Evolutionary conservation across 495 filamentous ascomycete genomes (phyloP).

Genomic region (Penicillium riverlandense): DNA sequence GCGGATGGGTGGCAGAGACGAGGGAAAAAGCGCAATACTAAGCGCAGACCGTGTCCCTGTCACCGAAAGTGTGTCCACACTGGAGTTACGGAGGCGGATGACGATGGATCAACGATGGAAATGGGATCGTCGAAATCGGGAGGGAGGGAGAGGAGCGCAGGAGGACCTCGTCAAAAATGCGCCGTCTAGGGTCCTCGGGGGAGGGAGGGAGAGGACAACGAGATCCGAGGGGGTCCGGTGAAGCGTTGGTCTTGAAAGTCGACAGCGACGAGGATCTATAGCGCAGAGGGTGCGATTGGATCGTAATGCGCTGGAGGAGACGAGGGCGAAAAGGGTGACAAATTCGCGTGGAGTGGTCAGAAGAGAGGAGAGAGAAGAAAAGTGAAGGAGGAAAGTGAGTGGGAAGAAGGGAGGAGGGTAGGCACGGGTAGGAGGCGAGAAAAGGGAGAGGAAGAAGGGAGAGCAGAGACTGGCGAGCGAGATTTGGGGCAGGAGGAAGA

Average conservation of each 20-base stretch:
- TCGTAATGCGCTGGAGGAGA: not conserved
- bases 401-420: slow-evolving; percentile 17
- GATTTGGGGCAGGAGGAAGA: slow-evolving; percentile 11
- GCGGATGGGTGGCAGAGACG: too few species aligned
- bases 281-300: too few species aligned
- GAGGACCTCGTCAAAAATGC: slow-evolving; percentile 15
- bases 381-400: slow-evolving; percentile 9
- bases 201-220: slow-evolving; percentile 5
- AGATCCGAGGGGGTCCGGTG: slow-evolving; percentile 15
- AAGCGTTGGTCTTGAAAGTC: slow-evolving; percentile 16
- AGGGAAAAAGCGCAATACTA: too few species aligned
- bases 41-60: too few species aligned
- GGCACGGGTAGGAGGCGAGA: slow-evolving; percentile 22
- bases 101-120: too few species aligned
- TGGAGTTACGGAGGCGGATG: too few species aligned
- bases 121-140: not conserved
- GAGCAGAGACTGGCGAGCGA: slow-evolving; percentile 21
- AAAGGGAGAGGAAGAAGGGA: slow-evolving; percentile 20
- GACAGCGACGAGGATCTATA: too few species aligned
- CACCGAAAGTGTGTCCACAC: too few species aligned
- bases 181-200: slow-evolving; percentile 11
- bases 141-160: not conserved
- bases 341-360: slow-evolving; percentile 24
- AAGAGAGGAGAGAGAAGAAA: slow-evolving; percentile 18
- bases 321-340: slow-evolving; percentile 20